Base-by-base conservation (phyloP, 2,329 filamentous ascomycete genomes). In the Ascomycota sp. region DNA sequence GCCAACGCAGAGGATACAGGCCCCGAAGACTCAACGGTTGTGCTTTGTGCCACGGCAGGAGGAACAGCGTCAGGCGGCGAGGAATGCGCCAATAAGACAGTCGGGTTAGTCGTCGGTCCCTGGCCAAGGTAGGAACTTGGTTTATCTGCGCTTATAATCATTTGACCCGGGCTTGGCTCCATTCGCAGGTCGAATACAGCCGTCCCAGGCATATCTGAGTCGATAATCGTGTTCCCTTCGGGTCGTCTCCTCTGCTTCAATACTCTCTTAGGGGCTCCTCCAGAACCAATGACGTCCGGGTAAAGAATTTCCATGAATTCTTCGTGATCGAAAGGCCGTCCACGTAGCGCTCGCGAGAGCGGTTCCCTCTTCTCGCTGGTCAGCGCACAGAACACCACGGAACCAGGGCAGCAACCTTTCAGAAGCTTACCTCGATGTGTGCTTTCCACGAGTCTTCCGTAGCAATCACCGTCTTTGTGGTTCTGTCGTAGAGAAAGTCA, bases 291-390 rank as follows among this genome's bases (percentile, higher is more conserved):
- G 7, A 72, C 66, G 36, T 72, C 67, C 25, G 66, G 65, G 38
- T 70, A 72, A 8, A 72, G 51, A 16, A 70, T 58, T 44, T 71
- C 66, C 61, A 70, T 68, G 46, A 57, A 71, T 28, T 68, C 61
- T 44, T 71, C 66, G 43, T 72, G 64, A 16, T 72, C 66, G 42
- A 72, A 71, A 1, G 66, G 61, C 10, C 67, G 57, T 26, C 66
- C 65, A 35, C 64, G 59, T 6, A 72, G 51, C 7, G 66, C 65
- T 37, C 65, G 61, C 2, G 67, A 69, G 16, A 69, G 53, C 1
- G 67, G 66, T 43, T 72, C 67, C 51, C 60, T 62, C 66, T 72
- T 43, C 30, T 32, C 34, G 11, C 32, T 25, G 32, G 41, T 46
- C 31, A 47, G 43, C 40, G 34, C 27, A 12, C 29, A 21, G 25